Evolutionary conservation across 192 early-diverging fungal species (phyloP), one percentile per base, ranked within the genome.

Genomic region (Coemansia asiatica): DNA sequence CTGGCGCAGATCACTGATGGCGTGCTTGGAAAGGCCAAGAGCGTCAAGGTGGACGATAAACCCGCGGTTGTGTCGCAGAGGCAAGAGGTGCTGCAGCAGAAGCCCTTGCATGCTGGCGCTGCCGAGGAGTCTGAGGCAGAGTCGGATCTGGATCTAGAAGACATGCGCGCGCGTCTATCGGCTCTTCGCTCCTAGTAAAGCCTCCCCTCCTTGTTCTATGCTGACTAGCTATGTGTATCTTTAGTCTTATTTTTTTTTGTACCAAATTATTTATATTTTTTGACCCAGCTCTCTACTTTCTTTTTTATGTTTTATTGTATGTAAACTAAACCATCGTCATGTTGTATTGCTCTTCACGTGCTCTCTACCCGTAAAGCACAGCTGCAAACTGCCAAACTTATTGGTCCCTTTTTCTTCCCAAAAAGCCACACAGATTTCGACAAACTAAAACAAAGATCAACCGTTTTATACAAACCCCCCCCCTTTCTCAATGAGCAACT

Each of bases 1-100:
- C 75, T 98, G 51, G 91, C 88, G 28, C 87, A 95, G 74, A 77
- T 97, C 56, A 97, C 95, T 36, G 87, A 95, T 64, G 97, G 96
- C 73, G 64, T 75, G 51, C 58, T 76, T 25, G 63, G 71, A 12
- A 46, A 44, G 9, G 15, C 51, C 2, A 54, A 54, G 51, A 54
- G 22, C 25, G 51, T 26, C 4, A 46, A 31, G 0, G 25, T 60
- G 2, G 38, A 38, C 7, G 38, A 2, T 38, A 21, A 16, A 6
- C 15, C n/a, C 7, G 56, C 25, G 13, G 29, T n/a, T 53, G 25
- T 25, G 10, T 63, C 57, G 19, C 56, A 63, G 5, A 54, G 33
- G 47, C 61, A 49, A 18, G 59, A 60, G 53, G 55, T 61, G 15
- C 6, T 16, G 33, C 56, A 63, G 5, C 46, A 48, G 47, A 56